A percentile compares a stretch with the other conserved stretches of the same genome.
Evolutionary conservation across 2,329 filamentous ascomycete species (phyloP).

Genomic region (Aspergillus sp.): DNA sequence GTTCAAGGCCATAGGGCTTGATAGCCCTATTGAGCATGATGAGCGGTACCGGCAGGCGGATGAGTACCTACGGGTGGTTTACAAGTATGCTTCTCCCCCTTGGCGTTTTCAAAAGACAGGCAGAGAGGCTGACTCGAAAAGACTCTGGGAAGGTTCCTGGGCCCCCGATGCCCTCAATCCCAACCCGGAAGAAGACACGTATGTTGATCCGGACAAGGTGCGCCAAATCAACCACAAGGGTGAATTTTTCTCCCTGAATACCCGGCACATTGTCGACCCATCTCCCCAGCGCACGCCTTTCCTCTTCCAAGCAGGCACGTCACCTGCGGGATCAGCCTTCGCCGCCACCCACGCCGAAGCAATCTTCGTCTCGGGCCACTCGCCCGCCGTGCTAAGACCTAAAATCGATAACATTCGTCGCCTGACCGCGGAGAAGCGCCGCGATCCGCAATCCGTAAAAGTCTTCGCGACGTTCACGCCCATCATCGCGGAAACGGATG

Average conservation of each 20-base stretch:
- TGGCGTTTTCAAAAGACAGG: no score
- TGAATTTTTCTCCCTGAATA: slow-evolving; percentile 44
- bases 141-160: slow-evolving; percentile 50
- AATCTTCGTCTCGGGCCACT: slow-evolving; percentile 52
- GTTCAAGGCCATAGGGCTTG: slow-evolving; percentile 54
- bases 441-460: slow-evolving; percentile 51
- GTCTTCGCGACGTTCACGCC: slow-evolving; percentile 47
- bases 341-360: slow-evolving; percentile 53
- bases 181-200: slow-evolving; percentile 47
- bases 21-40: slow-evolving; percentile 52
- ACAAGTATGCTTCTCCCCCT: slow-evolving; percentile 41
- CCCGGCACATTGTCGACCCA: slow-evolving; percentile 45
- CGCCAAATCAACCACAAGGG: slow-evolving; percentile 54
- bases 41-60: slow-evolving; percentile 54
- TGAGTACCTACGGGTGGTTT: slow-evolving; percentile 54
- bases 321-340: slow-evolving; percentile 49
- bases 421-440: slow-evolving; percentile 43
- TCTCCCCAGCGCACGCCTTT: slow-evolving; percentile 52
- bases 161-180: slow-evolving; percentile 49
- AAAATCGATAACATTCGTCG: slow-evolving; percentile 48
- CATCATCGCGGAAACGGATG: slow-evolving; percentile 43
- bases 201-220: slow-evolving; percentile 52
- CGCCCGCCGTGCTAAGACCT: slow-evolving; percentile 40
- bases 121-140: slow-evolving; percentile 10
- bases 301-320: slow-evolving; percentile 54